Percentiles rank a stretch among this genome's conserved stretches.
These are phyloP conservation scores for Fusarium goolgardi DNA, from an alignment of 2,329 filamentous ascomycete species.

Conservation along the genomic window DNA sequence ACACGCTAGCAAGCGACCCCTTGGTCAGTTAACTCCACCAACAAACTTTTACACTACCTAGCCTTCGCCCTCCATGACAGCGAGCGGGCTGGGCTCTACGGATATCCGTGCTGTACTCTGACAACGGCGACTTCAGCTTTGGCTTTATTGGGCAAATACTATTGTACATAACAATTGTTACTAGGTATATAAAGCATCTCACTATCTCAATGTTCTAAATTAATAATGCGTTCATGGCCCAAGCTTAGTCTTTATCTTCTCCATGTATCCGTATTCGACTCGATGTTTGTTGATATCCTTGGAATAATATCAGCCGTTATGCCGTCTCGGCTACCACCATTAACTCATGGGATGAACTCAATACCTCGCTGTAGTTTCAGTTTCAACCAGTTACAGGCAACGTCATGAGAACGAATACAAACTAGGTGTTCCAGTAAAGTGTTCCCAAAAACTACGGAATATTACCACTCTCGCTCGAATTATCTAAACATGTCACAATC, in stretches of 20 bases:
- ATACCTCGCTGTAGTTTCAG: background rate
- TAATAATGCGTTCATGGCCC: background rate
- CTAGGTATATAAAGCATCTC: background rate
- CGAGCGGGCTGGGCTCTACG: background rate
- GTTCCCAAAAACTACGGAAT: too few relatives aligned
- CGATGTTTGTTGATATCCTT: background rate
- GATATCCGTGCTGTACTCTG: background rate
- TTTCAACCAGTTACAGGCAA: background rate
- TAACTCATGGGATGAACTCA: background rate
- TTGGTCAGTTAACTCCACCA: conserved; percentile 8
- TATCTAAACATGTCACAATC: too few relatives aligned
- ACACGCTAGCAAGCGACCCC: conserved; percentile 28
- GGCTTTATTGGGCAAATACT: background rate
- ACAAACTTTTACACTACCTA: background rate
- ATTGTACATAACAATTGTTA: too few relatives aligned
- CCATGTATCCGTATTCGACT: background rate
- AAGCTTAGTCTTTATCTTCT: background rate
- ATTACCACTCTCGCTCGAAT: too few relatives aligned
- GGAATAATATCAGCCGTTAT: conserved; percentile 1
- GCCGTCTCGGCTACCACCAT: background rate
- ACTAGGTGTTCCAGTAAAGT: background rate
- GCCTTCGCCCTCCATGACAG: background rate
- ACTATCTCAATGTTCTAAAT: background rate
- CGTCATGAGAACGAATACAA: background rate
- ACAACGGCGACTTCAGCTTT: background rate